These are phyloP conservation scores for Coniochaeta sp. DNA, from an alignment of 2,329 filamentous ascomycete species.

Conservation along the genomic window DNA sequence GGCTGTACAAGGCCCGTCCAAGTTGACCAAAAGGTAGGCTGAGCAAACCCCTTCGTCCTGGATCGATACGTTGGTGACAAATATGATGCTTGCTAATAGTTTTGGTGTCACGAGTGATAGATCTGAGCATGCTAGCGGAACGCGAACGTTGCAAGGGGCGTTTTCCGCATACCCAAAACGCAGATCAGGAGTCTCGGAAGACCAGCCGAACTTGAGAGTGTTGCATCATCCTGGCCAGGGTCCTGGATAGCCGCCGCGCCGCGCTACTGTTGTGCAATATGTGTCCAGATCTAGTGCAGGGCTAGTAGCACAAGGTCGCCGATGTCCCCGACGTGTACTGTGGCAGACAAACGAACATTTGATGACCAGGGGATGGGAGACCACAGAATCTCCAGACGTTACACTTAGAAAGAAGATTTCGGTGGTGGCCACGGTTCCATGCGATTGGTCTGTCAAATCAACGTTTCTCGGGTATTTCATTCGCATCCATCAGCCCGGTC, in stretches of 20 bases:
- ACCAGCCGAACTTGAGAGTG: slow-evolving; percentile 10
- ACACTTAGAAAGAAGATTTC: neutral
- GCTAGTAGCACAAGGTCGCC: neutral
- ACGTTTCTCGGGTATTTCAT: neutral
- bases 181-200: slow-evolving; percentile 18
- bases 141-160: neutral
- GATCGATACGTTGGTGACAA: neutral
- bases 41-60: neutral
- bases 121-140: slow-evolving; percentile 9
- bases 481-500: neutral
- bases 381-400: neutral
- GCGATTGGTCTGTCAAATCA: neutral
- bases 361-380: no score
- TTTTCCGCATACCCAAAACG: slow-evolving; percentile 11
- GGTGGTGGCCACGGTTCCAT: neutral
- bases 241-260: neutral
- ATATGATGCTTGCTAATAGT: slow-evolving; percentile 1
- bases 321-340: neutral
- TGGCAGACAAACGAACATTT: neutral
- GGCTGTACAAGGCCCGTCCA: neutral
- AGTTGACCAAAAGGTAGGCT: neutral
- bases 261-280: neutral
- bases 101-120: neutral
- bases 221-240: slow-evolving; percentile 4
- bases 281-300: neutral